Conservation (phyloP, 2,329 filamentous ascomycete genomes). For the Penicillium sp. region DNA sequence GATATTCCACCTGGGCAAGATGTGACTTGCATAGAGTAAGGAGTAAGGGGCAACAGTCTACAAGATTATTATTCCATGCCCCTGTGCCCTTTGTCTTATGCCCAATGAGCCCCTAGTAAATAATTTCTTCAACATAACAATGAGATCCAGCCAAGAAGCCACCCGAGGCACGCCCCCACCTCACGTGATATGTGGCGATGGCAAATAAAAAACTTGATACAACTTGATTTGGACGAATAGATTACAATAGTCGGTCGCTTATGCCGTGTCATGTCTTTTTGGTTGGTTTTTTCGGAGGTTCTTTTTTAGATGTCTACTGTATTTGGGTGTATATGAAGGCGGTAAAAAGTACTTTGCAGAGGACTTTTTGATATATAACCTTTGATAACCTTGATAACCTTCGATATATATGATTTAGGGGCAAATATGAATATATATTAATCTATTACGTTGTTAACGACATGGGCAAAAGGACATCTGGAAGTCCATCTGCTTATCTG, state of each 20-base stretch:
- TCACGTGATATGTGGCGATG: constrained; percentile 21
- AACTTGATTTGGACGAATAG: neutral
- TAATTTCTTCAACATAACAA: neutral
- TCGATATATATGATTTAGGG: neutral
- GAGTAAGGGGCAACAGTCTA: neutral
- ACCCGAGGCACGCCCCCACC: constrained; percentile 11
- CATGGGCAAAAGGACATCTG: no score
- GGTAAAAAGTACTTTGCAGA: no score
- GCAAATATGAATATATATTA: neutral
- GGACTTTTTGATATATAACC: no score
- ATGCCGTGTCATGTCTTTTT: no score
- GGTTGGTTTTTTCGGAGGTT: no score
- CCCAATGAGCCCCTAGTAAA: neutral
- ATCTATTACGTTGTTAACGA: neutral
- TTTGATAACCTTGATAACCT: no score
- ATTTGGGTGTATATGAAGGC: no score
- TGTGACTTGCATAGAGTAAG: neutral
- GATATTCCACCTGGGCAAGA: neutral
- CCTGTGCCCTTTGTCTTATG: neutral
- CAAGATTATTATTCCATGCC: neutral
- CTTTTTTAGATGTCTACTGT: no score
- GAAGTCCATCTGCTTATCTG: neutral
- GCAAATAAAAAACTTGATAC: neutral
- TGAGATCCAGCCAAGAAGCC: constrained; percentile 6
- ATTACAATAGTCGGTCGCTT: neutral